Evolutionary conservation across 345 rosid species (phyloP).

Genomic region (thale cress (Arabidopsis thaliana)): TAIR10.1 NC_003070.9:2489501-2490000

Average conservation of each 20-base stretch:
- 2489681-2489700: conserved; percentile 45
- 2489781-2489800: neutral
- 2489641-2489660: conserved; percentile 48
- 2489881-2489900: conserved; percentile 79
- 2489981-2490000: conserved; percentile 17
- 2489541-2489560: conserved; percentile 21
- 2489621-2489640: conserved; percentile 51
- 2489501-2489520: conserved; percentile 24
- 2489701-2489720: conserved; percentile 51
- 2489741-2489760: conserved; percentile 18
- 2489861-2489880: conserved; percentile 71
- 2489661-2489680: conserved; percentile 50
- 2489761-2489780: neutral
- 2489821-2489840: conserved; percentile 39
- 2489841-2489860: conserved; percentile 51
- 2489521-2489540: conserved; percentile 18
- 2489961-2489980: conserved; percentile 38
- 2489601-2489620: conserved; percentile 71
- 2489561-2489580: conserved; percentile 50
- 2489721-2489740: conserved; percentile 46
- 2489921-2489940: conserved; percentile 62
- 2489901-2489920: conserved; percentile 79
- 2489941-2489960: conserved; percentile 71
- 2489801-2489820: conserved; percentile 6
- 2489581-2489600: conserved; percentile 73